A percentile compares a stretch with the other conserved stretches of the same genome.
Evolutionary conservation across 1,284 basidiomycete species (phyloP).

Genomic region (Ustilago xerochloae): DNA sequence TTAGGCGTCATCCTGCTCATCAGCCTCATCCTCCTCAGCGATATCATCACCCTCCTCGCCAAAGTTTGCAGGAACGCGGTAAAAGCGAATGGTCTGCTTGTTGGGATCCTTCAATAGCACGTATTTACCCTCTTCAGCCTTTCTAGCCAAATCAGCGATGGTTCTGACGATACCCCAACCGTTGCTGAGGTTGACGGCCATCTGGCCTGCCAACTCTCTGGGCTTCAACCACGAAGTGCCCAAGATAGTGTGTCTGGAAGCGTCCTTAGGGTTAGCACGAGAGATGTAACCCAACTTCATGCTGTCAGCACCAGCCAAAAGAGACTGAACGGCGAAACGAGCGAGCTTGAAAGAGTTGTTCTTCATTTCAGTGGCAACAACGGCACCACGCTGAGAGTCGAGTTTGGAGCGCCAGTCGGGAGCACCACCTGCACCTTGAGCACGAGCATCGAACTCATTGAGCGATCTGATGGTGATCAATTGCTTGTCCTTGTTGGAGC

Average conservation of each 20-base stretch:
- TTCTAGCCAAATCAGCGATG: conserved; percentile 62
- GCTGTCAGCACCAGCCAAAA: conserved; percentile 92
- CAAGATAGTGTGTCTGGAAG: conserved; percentile 92
- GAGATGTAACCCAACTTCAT: conserved; percentile 99
- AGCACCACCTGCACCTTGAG: conserved; percentile 88
- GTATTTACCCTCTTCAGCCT: conserved; percentile 60
- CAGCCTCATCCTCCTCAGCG: conserved; percentile 72
- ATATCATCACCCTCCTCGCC: conserved; percentile 74
- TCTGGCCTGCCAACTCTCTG: conserved; percentile 90
- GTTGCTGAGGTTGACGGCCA: conserved; percentile 93
- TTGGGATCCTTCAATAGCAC: conserved; percentile 68
- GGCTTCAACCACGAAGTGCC: conserved; percentile 96
- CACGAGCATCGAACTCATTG: conserved; percentile 95
- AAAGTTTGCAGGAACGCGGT: conserved; percentile 86
- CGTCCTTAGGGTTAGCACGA: conserved; percentile 90
- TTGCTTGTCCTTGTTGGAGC: conserved; percentile 56
- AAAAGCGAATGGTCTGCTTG: conserved; percentile 86
- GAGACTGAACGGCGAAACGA: conserved; percentile 95
- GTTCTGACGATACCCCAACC: conserved; percentile 93
- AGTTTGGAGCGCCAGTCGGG: conserved; percentile 97
- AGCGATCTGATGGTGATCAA: conserved; percentile 85
- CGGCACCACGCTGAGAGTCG: conserved; percentile 95
- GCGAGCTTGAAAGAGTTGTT: conserved; percentile 99
- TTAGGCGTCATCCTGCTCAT: conserved; percentile 29
- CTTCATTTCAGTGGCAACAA: conserved; percentile 99